A percentile compares a stretch with the other conserved stretches of the same genome.
These are phyloP conservation scores for Plantago major DNA, from an alignment of 257 asterid genomes.

Conservation along the genomic window DNA sequence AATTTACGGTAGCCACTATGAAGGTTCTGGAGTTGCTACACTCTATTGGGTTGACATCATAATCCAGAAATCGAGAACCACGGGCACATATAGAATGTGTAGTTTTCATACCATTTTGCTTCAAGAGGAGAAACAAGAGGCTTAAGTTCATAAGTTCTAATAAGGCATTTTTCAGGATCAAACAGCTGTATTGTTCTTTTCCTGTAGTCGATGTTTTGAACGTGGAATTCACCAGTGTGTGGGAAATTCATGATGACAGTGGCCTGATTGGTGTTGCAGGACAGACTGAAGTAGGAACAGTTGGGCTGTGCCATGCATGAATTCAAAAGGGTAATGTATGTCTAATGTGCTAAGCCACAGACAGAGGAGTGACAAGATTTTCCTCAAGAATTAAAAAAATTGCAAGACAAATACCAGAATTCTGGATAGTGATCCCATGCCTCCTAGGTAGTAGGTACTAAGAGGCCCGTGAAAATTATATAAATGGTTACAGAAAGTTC, in stretches of 20 bases:
- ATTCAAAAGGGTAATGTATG: constrained; percentile 23
- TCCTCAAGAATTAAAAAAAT: not conserved
- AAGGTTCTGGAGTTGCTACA: constrained; percentile 27
- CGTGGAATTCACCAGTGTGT: constrained; percentile 18
- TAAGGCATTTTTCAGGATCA: constrained; percentile 28
- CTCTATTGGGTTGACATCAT: not conserved
- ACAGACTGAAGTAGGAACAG: constrained; percentile 24
- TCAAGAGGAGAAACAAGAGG: constrained; percentile 19
- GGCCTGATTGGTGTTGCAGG: not conserved
- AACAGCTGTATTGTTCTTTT: constrained; percentile 10
- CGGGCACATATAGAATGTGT: constrained; percentile 22
- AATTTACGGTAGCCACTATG: constrained; percentile 3
- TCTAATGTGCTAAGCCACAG: constrained; percentile 15
- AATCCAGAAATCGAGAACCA: not conserved
- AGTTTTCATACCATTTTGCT: constrained; percentile 1
- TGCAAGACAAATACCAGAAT: not conserved
- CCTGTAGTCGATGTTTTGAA: constrained; percentile 14
- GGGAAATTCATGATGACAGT: constrained; percentile 13
- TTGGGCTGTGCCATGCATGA: constrained; percentile 2
- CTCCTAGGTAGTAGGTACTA: not conserved
- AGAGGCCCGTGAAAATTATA: too few species aligned
- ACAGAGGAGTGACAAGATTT: not conserved
- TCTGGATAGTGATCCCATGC: not conserved
- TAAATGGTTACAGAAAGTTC: too few species aligned
- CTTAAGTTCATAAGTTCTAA: constrained; percentile 20